Percentiles rank a stretch among this genome's conserved stretches.
Evolutionary conservation across 2,329 filamentous ascomycete genomes (phyloP).

Genomic region (Microcyclosporella mali): DNA sequence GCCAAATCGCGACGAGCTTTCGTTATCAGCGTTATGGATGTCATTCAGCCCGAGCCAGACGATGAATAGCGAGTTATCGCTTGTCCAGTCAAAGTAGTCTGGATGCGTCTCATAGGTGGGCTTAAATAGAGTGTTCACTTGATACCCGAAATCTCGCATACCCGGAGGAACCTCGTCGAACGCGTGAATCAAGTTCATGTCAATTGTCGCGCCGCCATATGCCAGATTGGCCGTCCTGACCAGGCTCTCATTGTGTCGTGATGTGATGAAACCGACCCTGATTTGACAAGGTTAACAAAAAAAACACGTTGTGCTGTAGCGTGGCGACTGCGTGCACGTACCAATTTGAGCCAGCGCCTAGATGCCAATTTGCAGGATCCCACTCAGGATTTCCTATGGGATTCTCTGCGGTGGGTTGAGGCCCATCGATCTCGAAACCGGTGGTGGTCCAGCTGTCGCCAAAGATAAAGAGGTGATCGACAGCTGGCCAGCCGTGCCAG

Average conservation of each 20-base stretch:
- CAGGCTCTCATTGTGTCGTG: conserved; percentile 39
- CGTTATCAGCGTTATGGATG: conserved; percentile 35
- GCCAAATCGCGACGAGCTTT: conserved; percentile 29
- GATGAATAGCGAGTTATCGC: conserved; percentile 38
- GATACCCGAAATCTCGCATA: conserved; percentile 47
- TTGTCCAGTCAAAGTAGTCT: conserved; percentile 31
- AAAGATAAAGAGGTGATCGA: conserved; percentile 19
- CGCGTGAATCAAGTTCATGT: conserved; percentile 45
- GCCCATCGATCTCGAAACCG: conserved; percentile 49
- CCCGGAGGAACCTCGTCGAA: conserved; percentile 35
- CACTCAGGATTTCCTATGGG: conserved; percentile 56
- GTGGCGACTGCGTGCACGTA: not conserved
- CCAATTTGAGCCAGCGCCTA: conserved; percentile 2
- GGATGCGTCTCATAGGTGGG: conserved; percentile 31
- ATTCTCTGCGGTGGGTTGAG: conserved; percentile 48
- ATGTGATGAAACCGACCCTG: conserved; percentile 49
- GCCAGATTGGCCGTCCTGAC: conserved; percentile 49
- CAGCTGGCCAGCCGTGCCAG: too few relatives aligned
- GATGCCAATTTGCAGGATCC: not conserved
- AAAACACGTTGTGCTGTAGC: too few relatives aligned
- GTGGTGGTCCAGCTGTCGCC: conserved; percentile 57
- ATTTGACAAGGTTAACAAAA: too few relatives aligned
- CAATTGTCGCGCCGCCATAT: conserved; percentile 42
- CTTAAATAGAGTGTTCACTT: conserved; percentile 43
- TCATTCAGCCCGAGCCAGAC: conserved; percentile 51